Evolutionary conservation across 2,329 filamentous ascomycete genomes (phyloP).

Genomic region (Dothistroma septosporum): DNA sequence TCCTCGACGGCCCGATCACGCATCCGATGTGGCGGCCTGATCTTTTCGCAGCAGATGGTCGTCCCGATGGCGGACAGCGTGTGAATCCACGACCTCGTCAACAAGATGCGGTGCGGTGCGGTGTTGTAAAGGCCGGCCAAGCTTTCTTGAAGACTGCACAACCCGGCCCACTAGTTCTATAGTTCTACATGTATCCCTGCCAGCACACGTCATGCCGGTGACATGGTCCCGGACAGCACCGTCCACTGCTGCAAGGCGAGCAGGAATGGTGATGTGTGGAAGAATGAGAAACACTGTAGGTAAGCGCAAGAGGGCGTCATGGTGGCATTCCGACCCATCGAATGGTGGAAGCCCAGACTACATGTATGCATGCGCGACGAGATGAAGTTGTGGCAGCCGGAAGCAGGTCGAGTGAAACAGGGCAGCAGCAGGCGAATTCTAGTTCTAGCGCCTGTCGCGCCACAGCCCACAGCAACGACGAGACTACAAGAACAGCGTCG

Average conservation of each 20-base stretch:
- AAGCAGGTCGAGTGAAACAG: background rate
- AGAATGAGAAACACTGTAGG: background rate
- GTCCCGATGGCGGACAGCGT: too few relatives aligned
- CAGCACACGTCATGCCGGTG: background rate
- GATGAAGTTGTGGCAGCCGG: background rate
- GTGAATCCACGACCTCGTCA: too few relatives aligned
- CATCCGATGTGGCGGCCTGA: too few relatives aligned
- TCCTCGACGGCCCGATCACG: too few relatives aligned
- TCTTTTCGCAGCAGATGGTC: too few relatives aligned
- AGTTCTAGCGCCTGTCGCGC: background rate
- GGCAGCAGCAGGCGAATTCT: background rate
- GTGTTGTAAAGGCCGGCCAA: background rate
- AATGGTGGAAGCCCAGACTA: too few relatives aligned
- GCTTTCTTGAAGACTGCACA: background rate
- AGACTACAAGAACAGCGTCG: background rate
- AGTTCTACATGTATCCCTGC: background rate
- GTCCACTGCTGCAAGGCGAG: too few relatives aligned
- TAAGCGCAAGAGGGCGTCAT: background rate
- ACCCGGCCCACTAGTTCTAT: too few relatives aligned
- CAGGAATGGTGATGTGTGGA: background rate
- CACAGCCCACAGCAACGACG: background rate
- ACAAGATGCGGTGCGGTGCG: background rate
- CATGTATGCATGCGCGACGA: background rate
- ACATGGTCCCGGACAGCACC: background rate
- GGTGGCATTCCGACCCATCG: too few relatives aligned